phyloP scores from a whole-genome alignment of 2,329 filamentous ascomycete species.

The Neophaeococcomyces aloes region DNA sequence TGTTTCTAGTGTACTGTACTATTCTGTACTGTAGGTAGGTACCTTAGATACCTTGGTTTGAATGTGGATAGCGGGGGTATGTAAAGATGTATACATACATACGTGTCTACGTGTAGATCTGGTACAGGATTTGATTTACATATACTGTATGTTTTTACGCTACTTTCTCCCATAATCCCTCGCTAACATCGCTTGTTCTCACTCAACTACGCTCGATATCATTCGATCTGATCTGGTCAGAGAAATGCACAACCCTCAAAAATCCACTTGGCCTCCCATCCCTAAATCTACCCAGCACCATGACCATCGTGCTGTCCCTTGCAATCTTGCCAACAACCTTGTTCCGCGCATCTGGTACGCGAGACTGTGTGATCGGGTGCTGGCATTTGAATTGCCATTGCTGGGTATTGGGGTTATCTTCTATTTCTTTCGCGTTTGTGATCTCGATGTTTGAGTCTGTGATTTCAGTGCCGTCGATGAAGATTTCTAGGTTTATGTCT shows the following conservation, averaged over 20 bases:
- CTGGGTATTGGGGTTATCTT: not conserved
- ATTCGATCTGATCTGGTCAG: not conserved
- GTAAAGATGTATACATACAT: too few species aligned
- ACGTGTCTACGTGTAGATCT: too few species aligned
- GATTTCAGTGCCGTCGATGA: constrained; percentile 9
- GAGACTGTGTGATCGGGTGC: constrained; percentile 1
- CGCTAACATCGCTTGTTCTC: too few species aligned
- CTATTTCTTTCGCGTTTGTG: not conserved
- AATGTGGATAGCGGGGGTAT: too few species aligned
- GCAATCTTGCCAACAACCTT: constrained; percentile 10
- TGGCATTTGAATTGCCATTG: not conserved
- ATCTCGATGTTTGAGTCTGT: not conserved
- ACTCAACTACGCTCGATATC: too few species aligned
- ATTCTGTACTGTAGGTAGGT: too few species aligned
- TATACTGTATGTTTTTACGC: too few species aligned
- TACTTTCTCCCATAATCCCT: too few species aligned
- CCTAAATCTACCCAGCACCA: constrained; percentile 8
- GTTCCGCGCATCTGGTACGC: constrained; percentile 9
- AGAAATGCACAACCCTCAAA: constrained; percentile 1
- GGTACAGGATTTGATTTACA: too few species aligned
- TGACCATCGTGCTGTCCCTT: constrained; percentile 13
- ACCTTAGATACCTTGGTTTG: too few species aligned
- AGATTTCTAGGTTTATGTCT: constrained; percentile 8
- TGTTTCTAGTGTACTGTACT: too few species aligned
- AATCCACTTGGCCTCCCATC: constrained; percentile 3